phyloP scores from a whole-genome alignment of 2,329 filamentous ascomycete genomes.

The Phialophora expanda region DNA sequence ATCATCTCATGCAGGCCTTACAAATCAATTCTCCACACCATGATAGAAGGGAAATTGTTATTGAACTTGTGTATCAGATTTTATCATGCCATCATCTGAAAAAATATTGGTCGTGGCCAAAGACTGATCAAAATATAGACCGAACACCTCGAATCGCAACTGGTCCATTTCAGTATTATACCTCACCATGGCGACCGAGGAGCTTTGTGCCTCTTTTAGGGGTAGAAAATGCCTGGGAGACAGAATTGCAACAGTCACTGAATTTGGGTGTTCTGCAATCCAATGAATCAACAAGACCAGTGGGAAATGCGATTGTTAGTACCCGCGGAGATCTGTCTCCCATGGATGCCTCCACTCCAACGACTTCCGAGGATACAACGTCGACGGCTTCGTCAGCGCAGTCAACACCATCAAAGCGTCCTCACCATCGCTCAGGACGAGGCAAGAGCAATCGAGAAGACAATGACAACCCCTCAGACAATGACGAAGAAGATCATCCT shows the following conservation, averaged over 20 bases:
- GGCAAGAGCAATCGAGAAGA: constrained; percentile 9
- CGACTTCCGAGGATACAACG: background rate
- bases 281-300: background rate
- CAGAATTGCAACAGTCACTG: constrained; percentile 6
- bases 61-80: constrained; percentile 7
- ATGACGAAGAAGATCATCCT: constrained; percentile 14
- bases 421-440: constrained; percentile 4
- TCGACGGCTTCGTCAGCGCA: constrained; percentile 8
- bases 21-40: constrained; percentile 9
- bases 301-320: background rate
- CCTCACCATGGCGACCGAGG: background rate
- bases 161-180: background rate
- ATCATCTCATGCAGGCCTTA: constrained; percentile 9
- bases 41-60: background rate
- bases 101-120: constrained; percentile 5
- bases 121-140: background rate
- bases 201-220: constrained; percentile 1
- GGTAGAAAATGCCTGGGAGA: constrained; percentile 11
- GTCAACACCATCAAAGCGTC: constrained; percentile 13
- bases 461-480: constrained; percentile 7
- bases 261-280: background rate
- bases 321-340: constrained; percentile 5
- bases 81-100: constrained; percentile 10
- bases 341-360: constrained; percentile 1
- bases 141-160: background rate